Evolutionary conservation across 768 basidiomycete species (phyloP), one percentile per base, ranked within the genome.

Genomic region (Trametes cubensis): DNA sequence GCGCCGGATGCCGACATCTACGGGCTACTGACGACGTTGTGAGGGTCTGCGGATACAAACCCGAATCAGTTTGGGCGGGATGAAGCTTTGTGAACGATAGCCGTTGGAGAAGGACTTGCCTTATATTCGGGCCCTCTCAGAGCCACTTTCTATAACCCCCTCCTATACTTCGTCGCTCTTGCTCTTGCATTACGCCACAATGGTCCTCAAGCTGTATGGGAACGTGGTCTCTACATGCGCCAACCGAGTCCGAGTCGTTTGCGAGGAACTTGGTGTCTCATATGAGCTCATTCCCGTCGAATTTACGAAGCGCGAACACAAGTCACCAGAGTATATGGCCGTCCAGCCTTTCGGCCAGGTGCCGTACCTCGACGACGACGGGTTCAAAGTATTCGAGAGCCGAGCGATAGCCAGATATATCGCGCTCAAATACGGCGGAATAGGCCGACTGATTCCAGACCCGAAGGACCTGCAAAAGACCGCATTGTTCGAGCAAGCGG

Each of bases 341-440:
- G 73, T 77, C 52, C 87, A 92, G 66, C 89, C 90, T 0, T 89
- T 88, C 66, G 85, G 85, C 20, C 82, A 85, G 66, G 76, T 87
- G 40, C 87, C 87, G 2, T 84, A 79, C 70, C 77, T 89, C 60
- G 84, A 69, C 56, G 68, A 89, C 39, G 85, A 85, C 39, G 88
- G 86, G 6, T 83, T 88, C 74, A 74, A 81, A 56, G 66, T 92
- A 40, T 89, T 80, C 71, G 87, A 89, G 70, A 81, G 80, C 53
- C 83, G 87, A n/a, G 87, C 88, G 2, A 89, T 90, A 65, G 71
- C 69, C 40, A 80, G 83, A 15, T 90, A 89, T 70, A 67, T 89
- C 66, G 81, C 77, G 39, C 70, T 72, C 41, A 88, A 87, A 71
- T 83, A 85, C 66, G 63, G 61, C 61, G 65, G 54, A 51, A 79